A percentile compares a stretch with the other conserved stretches of the same genome.
These are phyloP conservation scores for Gliomastix tumulicola DNA, from an alignment of 2,329 filamentous ascomycete genomes.

Conservation along the genomic window DNA sequence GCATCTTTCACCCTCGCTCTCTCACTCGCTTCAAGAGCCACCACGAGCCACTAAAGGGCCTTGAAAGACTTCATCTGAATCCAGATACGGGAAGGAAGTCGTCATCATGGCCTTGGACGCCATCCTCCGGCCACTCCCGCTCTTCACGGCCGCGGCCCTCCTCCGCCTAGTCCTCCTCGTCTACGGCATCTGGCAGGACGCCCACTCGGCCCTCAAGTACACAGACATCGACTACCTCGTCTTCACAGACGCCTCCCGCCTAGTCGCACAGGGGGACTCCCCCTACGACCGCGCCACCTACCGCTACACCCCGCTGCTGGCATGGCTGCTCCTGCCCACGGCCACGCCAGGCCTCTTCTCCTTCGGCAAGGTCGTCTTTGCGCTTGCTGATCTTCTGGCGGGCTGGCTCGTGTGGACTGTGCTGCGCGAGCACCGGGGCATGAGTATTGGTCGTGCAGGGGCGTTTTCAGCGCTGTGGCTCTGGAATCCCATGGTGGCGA, in stretches of 20 bases:
- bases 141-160: slow-evolving; percentile 50
- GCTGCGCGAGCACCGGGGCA: slow-evolving; percentile 27
- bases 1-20: too few species aligned
- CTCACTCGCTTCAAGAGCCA: too few species aligned
- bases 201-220: slow-evolving; percentile 88
- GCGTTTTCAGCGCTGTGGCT: slow-evolving; percentile 85
- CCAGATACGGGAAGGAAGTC: too few species aligned
- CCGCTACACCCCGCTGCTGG: slow-evolving; percentile 89
- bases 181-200: slow-evolving; percentile 91
- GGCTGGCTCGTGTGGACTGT: slow-evolving; percentile 63
- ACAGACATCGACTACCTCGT: slow-evolving; percentile 99
- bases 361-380: slow-evolving; percentile 84
- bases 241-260: slow-evolving; percentile 90
- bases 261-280: slow-evolving; percentile 57
- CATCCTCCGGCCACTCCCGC: slow-evolving; percentile 28
- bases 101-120: slow-evolving; percentile 5
- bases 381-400: slow-evolving; percentile 72
- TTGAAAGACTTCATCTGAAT: too few species aligned
- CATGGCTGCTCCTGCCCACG: slow-evolving; percentile 85
- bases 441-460: slow-evolving; percentile 50
- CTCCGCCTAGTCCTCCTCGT: slow-evolving; percentile 70
- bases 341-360: slow-evolving; percentile 59
- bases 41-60: too few species aligned
- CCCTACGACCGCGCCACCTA: slow-evolving; percentile 92
- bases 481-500: slow-evolving; percentile 95